Conservation (phyloP, 202 grass and related monocot species). For the Hordeum pubiflorum region DNA sequence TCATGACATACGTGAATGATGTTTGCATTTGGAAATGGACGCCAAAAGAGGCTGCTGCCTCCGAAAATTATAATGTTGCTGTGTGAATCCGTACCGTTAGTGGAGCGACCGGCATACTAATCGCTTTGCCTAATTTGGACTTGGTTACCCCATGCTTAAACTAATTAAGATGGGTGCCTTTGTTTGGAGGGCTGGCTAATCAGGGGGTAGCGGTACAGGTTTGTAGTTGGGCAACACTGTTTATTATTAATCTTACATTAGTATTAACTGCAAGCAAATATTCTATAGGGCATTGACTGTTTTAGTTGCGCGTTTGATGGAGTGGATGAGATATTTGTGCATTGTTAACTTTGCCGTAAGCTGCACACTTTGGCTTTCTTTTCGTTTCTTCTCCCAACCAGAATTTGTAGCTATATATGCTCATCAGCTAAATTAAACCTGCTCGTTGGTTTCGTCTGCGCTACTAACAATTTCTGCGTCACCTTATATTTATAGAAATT, state of each 20-base stretch:
- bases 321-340: constrained; percentile 32
- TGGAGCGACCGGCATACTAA: constrained; percentile 18
- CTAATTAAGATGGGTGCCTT: not conserved
- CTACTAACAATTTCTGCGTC: not conserved
- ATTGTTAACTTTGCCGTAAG: constrained; percentile 1
- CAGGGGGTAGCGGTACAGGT: constrained; percentile 2
- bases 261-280: not conserved
- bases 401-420: not conserved
- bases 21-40: not conserved
- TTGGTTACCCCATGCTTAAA: constrained; percentile 14
- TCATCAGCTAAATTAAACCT: not conserved
- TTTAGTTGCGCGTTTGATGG: constrained; percentile 34
- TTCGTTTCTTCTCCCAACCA: not conserved
- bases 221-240: not conserved
- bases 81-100: constrained; percentile 38
- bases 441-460: not conserved
- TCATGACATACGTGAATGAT: constrained; percentile 4
- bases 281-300: constrained; percentile 26
- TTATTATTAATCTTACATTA: not conserved
- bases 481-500: not conserved
- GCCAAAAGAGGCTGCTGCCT: not conserved
- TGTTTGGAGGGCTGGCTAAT: not conserved
- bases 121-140: constrained; percentile 21
- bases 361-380: not conserved
- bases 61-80: not conserved